phyloP scores from a whole-genome alignment of 805 yeast species.

The Ogataea pignaliae region DNA sequence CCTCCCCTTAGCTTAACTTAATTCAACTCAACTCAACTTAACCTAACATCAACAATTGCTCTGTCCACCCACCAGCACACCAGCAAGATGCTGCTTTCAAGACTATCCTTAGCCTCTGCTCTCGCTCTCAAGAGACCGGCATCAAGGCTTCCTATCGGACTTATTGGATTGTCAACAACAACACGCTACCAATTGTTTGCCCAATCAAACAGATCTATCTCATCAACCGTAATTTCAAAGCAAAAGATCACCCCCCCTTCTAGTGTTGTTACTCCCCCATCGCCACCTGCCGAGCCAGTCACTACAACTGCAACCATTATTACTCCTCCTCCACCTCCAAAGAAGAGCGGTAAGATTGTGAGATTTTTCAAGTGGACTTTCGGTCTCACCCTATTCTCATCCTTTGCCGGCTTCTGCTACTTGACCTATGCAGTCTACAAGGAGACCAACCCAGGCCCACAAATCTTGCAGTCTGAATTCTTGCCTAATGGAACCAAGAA shows the following conservation, averaged over 20 bases:
- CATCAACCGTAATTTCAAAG: background rate
- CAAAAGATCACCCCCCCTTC: background rate
- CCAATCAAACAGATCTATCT: background rate
- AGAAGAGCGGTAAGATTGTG: constrained; percentile 16
- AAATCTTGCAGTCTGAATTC: constrained; percentile 48
- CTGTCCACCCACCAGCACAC: no score
- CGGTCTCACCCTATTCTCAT: constrained; percentile 45
- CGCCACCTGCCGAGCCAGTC: background rate
- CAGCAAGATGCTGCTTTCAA: no score
- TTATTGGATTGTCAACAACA: no score
- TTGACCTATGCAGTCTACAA: constrained; percentile 57
- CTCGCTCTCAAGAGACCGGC: no score
- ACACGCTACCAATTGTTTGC: no score
- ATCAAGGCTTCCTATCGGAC: no score
- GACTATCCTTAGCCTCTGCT: no score
- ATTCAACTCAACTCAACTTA: no score
- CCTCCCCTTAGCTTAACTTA: no score
- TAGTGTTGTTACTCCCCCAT: constrained; percentile 2
- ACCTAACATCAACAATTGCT: no score
- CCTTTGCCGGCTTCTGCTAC: constrained; percentile 49
- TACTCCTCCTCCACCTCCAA: constrained; percentile 4
- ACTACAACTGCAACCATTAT: background rate
- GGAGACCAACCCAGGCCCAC: constrained; percentile 59
- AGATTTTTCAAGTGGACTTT: constrained; percentile 35
- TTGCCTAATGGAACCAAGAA: constrained; percentile 49